These are phyloP conservation scores for Suillus variegatus DNA, from an alignment of 768 basidiomycete species.

Conservation along the genomic window DNA sequence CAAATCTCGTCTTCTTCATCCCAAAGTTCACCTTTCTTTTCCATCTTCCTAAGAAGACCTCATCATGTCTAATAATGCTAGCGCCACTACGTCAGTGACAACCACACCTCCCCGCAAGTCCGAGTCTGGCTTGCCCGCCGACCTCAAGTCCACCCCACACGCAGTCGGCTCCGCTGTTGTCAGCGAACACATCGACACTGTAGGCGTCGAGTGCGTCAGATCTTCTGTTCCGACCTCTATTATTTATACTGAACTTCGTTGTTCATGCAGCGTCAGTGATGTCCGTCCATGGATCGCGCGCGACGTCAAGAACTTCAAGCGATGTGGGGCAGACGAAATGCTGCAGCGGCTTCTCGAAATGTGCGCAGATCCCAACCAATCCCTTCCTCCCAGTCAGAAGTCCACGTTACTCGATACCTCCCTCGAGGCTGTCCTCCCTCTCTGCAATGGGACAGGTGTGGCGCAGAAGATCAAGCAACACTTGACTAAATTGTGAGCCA, in stretches of 20 bases:
- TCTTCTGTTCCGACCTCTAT: background rate
- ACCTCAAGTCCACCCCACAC: constrained; percentile 3
- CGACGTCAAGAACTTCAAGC: background rate
- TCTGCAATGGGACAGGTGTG: background rate
- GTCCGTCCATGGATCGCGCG: background rate
- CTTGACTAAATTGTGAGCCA: background rate
- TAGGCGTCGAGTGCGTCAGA: background rate
- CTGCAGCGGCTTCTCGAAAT: background rate
- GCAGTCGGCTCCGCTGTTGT: background rate
- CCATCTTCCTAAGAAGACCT: background rate
- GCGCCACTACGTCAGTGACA: background rate
- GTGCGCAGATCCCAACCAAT: background rate
- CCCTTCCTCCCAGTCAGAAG: constrained; percentile 1
- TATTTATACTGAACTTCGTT: background rate
- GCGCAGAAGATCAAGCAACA: background rate
- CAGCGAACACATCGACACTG: background rate
- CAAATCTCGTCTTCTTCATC: background rate
- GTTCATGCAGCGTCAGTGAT: background rate
- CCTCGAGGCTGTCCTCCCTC: background rate
- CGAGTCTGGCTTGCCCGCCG: background rate
- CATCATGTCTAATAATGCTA: background rate
- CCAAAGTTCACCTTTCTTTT: background rate
- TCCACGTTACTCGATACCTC: background rate
- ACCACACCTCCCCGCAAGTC: background rate
- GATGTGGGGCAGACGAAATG: background rate